Conservation (phyloP, 164 flowering plant genomes). For the Tetracentron sinense region DNA sequence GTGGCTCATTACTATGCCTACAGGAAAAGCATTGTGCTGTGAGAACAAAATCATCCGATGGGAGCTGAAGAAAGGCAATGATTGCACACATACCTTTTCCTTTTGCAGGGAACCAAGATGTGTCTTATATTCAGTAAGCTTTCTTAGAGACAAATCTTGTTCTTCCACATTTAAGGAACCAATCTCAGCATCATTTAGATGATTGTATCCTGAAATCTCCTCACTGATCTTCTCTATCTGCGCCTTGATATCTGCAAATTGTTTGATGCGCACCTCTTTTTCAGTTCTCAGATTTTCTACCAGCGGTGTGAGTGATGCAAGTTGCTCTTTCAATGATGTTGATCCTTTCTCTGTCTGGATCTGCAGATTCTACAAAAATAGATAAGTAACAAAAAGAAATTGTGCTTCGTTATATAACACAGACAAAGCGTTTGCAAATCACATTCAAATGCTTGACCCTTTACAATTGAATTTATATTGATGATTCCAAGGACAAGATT, state of each 20-base stretch:
- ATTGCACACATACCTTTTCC: constrained; percentile 70
- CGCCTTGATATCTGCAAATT: constrained; percentile 54
- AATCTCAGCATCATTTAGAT: constrained; percentile 22
- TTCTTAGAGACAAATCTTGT: constrained; percentile 65
- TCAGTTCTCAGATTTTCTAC: constrained; percentile 60
- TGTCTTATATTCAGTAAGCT: constrained; percentile 62
- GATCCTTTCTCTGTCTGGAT: constrained; percentile 46
- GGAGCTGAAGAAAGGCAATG: too few species aligned
- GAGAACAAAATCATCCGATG: too few species aligned
- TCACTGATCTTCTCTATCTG: constrained; percentile 72
- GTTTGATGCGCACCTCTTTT: constrained; percentile 66
- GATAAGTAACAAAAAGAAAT: too few species aligned
- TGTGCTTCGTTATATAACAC: too few species aligned
- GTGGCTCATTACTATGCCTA: too few species aligned
- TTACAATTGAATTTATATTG: too few species aligned
- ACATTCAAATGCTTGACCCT: too few species aligned
- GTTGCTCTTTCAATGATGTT: constrained; percentile 60
- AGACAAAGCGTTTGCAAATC: too few species aligned
- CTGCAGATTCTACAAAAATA: constrained; percentile 27
- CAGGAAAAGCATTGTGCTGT: too few species aligned
- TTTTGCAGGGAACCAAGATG: constrained; percentile 62
- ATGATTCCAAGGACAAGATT: background rate
- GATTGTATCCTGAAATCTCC: constrained; percentile 64
- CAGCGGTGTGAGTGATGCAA: constrained; percentile 59
- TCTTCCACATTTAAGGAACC: constrained; percentile 40